Base-by-base conservation (phyloP, 2,329 filamentous ascomycete species). In the Aphanoascus verrucosus region DNA sequence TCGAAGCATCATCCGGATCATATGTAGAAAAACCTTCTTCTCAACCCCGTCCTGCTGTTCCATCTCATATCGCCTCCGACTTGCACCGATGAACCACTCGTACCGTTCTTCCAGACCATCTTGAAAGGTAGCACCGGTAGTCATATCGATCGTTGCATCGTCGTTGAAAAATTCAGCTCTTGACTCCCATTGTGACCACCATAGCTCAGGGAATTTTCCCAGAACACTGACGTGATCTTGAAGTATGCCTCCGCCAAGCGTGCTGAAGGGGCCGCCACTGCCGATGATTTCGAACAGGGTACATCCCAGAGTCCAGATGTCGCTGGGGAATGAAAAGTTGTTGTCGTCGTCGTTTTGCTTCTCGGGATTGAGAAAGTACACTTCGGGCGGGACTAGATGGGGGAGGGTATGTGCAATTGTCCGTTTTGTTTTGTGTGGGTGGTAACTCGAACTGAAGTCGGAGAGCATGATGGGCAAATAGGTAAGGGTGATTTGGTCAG, bases 271-370 rank as follows among this genome's bases (percentile, higher is more conserved):
- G 17, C 42, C 32, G 9, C 50, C 48, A 43, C 50, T 46, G 23
- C 44, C 56, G 32, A 58, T 50, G 20, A 58, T 54, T 52, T 58
- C 48, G 35, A 58, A 58, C 45, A 56, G 41, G 43, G 48, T 58
- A 47, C 54, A 56, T 49, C 51, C 54, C 37, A 58, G 51, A 48
- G 56, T 56, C 56, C 52, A 58, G 43, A 58, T 58, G 47, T 56
- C 52, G 17, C 56, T 56, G 35, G 56, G 48, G 52, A 58, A 56
- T 31, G 52, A 58, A 42, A 57, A 47, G 17, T 15, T 54, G 17
- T 57, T 7, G 37, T 52, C 11, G 11, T 47, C 37, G 32, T 28
- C 7, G n/a, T 48, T 48, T 48, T 48, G 45, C 17, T 53, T 49
- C 32, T 54, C 51, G n/a, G n/a, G n/a, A n/a, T n/a, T n/a, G 19